phyloP scores from a whole-genome alignment of 2,329 filamentous ascomycete species.

The Diaporthe aspalathi region DNA sequence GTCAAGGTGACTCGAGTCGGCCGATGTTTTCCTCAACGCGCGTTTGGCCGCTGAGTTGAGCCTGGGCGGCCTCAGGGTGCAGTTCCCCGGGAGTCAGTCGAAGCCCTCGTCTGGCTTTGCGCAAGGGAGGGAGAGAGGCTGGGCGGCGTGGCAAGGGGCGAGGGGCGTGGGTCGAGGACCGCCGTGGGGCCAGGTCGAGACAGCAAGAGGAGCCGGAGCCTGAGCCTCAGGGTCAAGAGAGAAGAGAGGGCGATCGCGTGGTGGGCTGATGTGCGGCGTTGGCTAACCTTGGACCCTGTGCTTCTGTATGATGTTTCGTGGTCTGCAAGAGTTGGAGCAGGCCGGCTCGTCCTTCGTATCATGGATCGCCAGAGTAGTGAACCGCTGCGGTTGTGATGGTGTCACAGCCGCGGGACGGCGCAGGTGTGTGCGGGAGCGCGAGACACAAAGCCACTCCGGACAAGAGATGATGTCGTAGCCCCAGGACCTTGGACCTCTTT shows the following conservation, averaged over 20 bases:
- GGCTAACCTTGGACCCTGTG: not conserved
- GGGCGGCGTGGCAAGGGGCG: not conserved
- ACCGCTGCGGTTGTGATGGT: constrained; percentile 5
- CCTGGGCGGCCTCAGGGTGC: constrained; percentile 22
- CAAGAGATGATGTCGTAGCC: constrained; percentile 11
- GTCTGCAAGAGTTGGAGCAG: constrained; percentile 6
- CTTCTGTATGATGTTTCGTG: not conserved
- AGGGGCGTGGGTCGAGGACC: not conserved
- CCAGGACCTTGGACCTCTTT: not conserved
- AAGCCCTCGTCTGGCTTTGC: not conserved
- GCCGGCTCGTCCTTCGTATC: constrained; percentile 18
- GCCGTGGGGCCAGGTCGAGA: not conserved
- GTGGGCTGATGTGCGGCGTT: not conserved
- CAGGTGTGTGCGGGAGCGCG: constrained; percentile 21
- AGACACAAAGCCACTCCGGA: constrained; percentile 2
- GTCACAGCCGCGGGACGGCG: constrained; percentile 20
- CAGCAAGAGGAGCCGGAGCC: not conserved
- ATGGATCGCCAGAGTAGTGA: not conserved
- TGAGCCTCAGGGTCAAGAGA: no score
- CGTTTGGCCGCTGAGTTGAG: not conserved
- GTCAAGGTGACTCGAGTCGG: constrained; percentile 28
- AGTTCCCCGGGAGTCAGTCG: constrained; percentile 1
- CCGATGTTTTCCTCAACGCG: constrained; percentile 2
- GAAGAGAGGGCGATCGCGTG: not conserved
- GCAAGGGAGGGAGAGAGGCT: not conserved